Percentiles rank a stretch among this genome's conserved stretches.
Conservation (phyloP, 2,329 filamentous ascomycete species). For the Zalaria obscura region DNA sequence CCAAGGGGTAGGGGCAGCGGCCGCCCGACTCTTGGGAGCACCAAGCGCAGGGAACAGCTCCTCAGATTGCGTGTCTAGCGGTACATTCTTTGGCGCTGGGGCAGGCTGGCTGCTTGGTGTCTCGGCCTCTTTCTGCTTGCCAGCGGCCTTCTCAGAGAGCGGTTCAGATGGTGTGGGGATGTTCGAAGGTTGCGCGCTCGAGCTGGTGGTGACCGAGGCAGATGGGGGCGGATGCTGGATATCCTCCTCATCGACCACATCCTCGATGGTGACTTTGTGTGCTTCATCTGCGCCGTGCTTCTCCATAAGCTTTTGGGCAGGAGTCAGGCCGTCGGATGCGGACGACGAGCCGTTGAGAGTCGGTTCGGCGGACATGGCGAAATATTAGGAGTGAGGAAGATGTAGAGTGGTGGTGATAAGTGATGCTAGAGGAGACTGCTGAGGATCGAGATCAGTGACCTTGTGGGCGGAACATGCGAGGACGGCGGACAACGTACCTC, state of each 20-base stretch:
- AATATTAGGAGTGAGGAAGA: too few species aligned
- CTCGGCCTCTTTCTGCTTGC: constrained; percentile 45
- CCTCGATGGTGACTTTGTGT: constrained; percentile 58
- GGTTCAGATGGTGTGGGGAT: constrained; percentile 35
- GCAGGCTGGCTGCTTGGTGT: constrained; percentile 18
- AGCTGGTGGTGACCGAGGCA: constrained; percentile 20
- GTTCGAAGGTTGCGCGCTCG: constrained; percentile 22
- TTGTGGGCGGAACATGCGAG: too few species aligned
- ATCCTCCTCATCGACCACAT: constrained; percentile 67
- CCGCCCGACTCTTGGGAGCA: constrained; percentile 46
- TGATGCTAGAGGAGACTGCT: too few species aligned
- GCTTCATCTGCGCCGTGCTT: constrained; percentile 37
- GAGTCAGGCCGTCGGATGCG: constrained; percentile 23
- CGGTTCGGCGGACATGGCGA: constrained; percentile 11
- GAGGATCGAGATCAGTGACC: too few species aligned
- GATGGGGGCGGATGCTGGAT: constrained; percentile 41
- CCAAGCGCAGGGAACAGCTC: constrained; percentile 92
- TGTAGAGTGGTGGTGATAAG: too few species aligned
- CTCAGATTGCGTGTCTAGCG: constrained; percentile 70
- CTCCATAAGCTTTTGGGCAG: constrained; percentile 38
- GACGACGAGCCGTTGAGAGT: constrained; percentile 9
- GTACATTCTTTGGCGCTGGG: neutral
- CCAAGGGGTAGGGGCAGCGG: constrained; percentile 60
- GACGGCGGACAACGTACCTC: too few species aligned
- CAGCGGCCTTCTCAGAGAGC: constrained; percentile 48